phyloP scores from a whole-genome alignment of 768 basidiomycete genomes.

The Hygrophoropsis aurantiaca region DNA sequence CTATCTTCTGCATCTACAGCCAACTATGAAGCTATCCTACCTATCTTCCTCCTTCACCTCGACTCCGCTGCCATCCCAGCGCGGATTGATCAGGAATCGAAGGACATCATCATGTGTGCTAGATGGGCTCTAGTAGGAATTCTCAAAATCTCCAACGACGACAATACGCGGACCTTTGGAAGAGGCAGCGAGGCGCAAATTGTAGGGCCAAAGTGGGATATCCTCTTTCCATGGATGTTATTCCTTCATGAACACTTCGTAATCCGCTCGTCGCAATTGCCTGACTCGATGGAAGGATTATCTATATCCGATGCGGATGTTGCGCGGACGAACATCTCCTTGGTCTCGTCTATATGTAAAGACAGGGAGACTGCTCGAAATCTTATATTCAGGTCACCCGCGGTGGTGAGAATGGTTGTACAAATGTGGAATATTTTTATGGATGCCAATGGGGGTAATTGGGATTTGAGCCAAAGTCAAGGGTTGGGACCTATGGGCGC shows the following conservation, averaged over 20 bases:
- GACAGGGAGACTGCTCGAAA: background rate
- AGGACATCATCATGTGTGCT: slow-evolving; percentile 2
- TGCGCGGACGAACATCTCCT: slow-evolving; percentile 1
- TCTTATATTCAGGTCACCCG: background rate
- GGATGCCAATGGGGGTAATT: background rate
- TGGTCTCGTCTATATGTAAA: slow-evolving; percentile 4
- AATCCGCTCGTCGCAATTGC: background rate
- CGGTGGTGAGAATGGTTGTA: slow-evolving; percentile 3
- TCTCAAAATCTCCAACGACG: slow-evolving; percentile 3
- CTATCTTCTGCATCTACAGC: too few relatives aligned
- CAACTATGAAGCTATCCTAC: too few relatives aligned
- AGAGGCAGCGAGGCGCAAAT: slow-evolving; percentile 2
- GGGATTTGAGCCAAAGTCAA: slow-evolving; percentile 1
- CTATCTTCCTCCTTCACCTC: too few relatives aligned
- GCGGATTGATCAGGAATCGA: too few relatives aligned
- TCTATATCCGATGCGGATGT: slow-evolving; percentile 3
- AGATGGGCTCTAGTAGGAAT: slow-evolving; percentile 4
- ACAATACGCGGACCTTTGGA: background rate
- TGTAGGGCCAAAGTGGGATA: slow-evolving; percentile 6
- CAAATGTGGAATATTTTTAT: slow-evolving; percentile 1
- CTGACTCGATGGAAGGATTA: background rate
- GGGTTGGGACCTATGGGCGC: slow-evolving; percentile 1
- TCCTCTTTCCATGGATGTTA: slow-evolving; percentile 5
- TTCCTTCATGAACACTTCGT: slow-evolving; percentile 5
- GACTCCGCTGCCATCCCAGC: too few relatives aligned